phyloP scores from a whole-genome alignment of 2,329 filamentous ascomycete species.

The Graphilbum ipis-grandicollis region DNA sequence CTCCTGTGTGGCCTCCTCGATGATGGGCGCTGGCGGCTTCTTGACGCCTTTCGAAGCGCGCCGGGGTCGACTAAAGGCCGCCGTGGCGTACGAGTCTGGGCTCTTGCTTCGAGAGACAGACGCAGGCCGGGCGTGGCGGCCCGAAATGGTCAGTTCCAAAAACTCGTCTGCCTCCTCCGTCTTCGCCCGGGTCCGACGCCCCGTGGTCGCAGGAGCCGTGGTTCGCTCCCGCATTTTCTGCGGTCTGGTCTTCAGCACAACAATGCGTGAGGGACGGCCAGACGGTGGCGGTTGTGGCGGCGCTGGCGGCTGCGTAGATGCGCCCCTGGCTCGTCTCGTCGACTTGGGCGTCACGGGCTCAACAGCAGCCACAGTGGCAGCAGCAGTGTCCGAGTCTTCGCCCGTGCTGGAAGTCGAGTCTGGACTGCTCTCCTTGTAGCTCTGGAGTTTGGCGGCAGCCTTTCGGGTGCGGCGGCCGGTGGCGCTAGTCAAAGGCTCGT shows the following conservation, averaged over 20 bases:
- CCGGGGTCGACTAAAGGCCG: slow-evolving; percentile 18
- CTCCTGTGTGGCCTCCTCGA: slow-evolving; percentile 35
- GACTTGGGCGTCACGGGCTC: slow-evolving; percentile 11
- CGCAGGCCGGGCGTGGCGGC: slow-evolving; percentile 33
- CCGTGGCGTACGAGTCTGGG: slow-evolving; percentile 28
- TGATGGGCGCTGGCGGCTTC: slow-evolving; percentile 23
- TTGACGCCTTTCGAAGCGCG: slow-evolving; percentile 34
- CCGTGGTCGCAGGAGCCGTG: slow-evolving; percentile 8
- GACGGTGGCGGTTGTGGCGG: too few species aligned
- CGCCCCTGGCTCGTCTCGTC: slow-evolving; percentile 13
- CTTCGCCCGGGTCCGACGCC: slow-evolving; percentile 31
- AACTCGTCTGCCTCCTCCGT: slow-evolving; percentile 39
- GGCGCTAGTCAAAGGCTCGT: slow-evolving; percentile 18
- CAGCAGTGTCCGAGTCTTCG: slow-evolving; percentile 17
- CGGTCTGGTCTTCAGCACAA: slow-evolving; percentile 13
- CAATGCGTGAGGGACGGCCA: slow-evolving; percentile 12
- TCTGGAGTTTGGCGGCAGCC: slow-evolving; percentile 23
- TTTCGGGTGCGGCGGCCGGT: slow-evolving; percentile 29
- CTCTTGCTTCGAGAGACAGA: slow-evolving; percentile 36
- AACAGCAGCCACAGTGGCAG: too few species aligned
- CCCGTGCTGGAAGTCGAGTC: slow-evolving; percentile 18
- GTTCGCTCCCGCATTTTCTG: slow-evolving; percentile 4
- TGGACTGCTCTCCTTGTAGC: slow-evolving; percentile 28
- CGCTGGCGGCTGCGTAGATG: background rate
- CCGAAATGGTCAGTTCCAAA: slow-evolving; percentile 41